Percentiles rank a stretch among this genome's conserved stretches.
Conservation (phyloP, 768 basidiomycete genomes). For the Boletus vermiculosoides region DNA sequence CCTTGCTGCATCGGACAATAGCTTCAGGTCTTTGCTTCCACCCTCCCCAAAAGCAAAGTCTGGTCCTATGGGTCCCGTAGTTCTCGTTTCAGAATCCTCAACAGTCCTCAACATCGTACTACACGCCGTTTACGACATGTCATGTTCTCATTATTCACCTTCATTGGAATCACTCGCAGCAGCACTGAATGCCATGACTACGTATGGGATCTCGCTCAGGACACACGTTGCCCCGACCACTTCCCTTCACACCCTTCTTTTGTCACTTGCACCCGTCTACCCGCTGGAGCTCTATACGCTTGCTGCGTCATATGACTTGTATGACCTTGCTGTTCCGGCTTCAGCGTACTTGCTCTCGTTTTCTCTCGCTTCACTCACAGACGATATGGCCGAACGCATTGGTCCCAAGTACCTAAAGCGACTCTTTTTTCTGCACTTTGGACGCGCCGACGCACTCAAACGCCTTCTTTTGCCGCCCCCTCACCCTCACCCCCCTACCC, state of each 20-base stretch:
- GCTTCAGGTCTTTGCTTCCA: conserved; percentile 60
- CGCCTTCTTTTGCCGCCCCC: conserved; percentile 74
- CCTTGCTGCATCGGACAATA: conserved; percentile 58
- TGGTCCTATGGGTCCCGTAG: conserved; percentile 49
- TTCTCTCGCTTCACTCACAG: conserved; percentile 63
- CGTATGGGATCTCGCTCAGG: conserved; percentile 59
- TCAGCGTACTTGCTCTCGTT: conserved; percentile 76
- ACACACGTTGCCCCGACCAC: conserved; percentile 48
- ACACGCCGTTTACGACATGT: conserved; percentile 69
- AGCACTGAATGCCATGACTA: conserved; percentile 54
- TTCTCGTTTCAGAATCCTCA: conserved; percentile 60
- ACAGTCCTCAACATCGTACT: conserved; percentile 68
- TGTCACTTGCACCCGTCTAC: conserved; percentile 63
- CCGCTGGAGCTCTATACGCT: conserved; percentile 74
- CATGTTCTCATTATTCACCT: conserved; percentile 74
- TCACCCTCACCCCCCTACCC: conserved; percentile 69
- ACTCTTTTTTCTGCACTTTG: conserved; percentile 81
- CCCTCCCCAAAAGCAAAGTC: conserved; percentile 36
- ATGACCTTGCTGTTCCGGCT: conserved; percentile 71
- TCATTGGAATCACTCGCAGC: conserved; percentile 54
- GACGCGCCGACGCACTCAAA: conserved; percentile 79
- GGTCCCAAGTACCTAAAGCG: conserved; percentile 77
- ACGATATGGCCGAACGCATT: conserved; percentile 66
- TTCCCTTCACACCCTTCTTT: conserved; percentile 57
- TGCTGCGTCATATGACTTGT: conserved; percentile 63